These are phyloP conservation scores for Toxicodendron radicans DNA, from an alignment of 345 rosid species.

Conservation along the genomic window DNA sequence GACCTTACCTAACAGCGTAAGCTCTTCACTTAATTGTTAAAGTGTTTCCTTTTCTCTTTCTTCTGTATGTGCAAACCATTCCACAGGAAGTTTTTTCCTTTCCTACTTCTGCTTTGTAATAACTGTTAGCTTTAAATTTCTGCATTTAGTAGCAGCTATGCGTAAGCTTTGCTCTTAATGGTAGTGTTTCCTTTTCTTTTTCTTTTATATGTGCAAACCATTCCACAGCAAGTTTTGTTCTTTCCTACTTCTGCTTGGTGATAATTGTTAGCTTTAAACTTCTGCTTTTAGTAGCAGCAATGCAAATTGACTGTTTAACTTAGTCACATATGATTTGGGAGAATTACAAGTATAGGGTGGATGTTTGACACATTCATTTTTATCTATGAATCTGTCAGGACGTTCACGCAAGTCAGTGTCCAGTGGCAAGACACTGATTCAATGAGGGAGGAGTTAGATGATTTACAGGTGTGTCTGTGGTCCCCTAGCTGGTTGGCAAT, in stretches of 20 bases:
- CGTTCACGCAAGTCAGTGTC: constrained; percentile 96
- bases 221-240: neutral
- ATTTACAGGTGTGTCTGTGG: constrained; percentile 65
- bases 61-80: too few species aligned
- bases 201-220: neutral
- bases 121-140: too few species aligned
- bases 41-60: too few species aligned
- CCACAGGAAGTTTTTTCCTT: too few species aligned
- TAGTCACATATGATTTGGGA: neutral
- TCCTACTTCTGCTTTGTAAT: too few species aligned
- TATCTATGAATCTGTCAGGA: constrained; percentile 48
- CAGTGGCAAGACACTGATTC: constrained; percentile 99
- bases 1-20: too few species aligned
- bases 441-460: constrained; percentile 97
- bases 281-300: neutral
- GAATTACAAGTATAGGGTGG: neutral
- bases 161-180: too few species aligned
- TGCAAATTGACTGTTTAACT: neutral
- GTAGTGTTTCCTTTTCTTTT: too few species aligned
- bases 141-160: too few species aligned
- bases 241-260: neutral
- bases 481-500: neutral
- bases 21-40: too few species aligned
- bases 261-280: neutral
- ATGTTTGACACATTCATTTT: constrained; percentile 11